Evolutionary conservation across 306 rosid genomes (phyloP).

Genomic region (Cicer pinnatifidum): DNA sequence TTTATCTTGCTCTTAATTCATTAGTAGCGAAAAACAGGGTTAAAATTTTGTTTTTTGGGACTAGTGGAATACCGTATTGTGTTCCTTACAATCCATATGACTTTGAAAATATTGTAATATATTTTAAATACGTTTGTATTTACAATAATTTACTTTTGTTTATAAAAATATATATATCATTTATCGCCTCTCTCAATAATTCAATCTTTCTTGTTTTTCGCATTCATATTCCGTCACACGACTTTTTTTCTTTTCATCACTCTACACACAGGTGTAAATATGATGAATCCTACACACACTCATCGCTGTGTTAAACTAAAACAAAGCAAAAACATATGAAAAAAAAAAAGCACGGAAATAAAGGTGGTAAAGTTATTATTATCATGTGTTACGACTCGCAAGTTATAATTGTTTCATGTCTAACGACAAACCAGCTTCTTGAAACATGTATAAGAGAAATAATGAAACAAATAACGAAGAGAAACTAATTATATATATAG

Average conservation of each 20-base stretch:
- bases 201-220: too few species aligned
- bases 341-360: conserved; percentile 35
- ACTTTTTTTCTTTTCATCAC: neutral
- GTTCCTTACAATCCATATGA: too few species aligned
- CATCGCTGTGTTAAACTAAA: neutral
- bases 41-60: too few species aligned
- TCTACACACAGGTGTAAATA: neutral
- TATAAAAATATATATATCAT: too few species aligned
- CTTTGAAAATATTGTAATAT: too few species aligned
- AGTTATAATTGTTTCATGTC: conserved; percentile 38
- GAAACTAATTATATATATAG: neutral
- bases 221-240: neutral
- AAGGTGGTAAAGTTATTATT: neutral
- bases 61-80: too few species aligned
- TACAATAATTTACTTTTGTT: too few species aligned
- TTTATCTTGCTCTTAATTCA: too few species aligned
- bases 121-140: too few species aligned
- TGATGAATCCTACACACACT: neutral
- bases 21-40: too few species aligned
- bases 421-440: conserved; percentile 27
- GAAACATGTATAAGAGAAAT: conserved; percentile 29
- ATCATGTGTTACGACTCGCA: neutral
- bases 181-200: too few species aligned
- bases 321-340: neutral
- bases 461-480: neutral